A percentile compares a stretch with the other conserved stretches of the same genome.
Conservation (phyloP, 306 rosid genomes). For the Boehmeria nivea region DNA sequence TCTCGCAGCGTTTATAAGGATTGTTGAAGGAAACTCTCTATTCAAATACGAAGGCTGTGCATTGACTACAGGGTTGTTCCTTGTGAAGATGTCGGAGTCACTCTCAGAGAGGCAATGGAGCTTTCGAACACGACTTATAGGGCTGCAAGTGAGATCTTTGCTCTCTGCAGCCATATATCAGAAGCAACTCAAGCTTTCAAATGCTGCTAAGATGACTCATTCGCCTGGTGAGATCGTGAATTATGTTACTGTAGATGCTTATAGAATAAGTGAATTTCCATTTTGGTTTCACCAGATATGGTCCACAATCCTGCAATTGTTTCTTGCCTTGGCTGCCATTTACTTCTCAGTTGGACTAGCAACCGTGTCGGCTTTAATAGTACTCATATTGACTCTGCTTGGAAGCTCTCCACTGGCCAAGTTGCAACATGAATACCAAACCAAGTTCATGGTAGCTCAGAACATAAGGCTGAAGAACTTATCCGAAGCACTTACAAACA, state of each 20-base stretch:
- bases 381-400: conserved; percentile 11
- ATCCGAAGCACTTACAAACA: conserved; percentile 24
- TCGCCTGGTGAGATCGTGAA: conserved; percentile 29
- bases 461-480: conserved; percentile 22
- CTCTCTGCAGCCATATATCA: conserved; percentile 28
- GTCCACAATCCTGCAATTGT: conserved; percentile 23
- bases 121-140: conserved; percentile 17
- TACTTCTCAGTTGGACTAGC: conserved; percentile 26
- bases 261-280: conserved; percentile 21
- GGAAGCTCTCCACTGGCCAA: conserved; percentile 22
- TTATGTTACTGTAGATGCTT: conserved; percentile 21
- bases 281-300: conserved; percentile 32
- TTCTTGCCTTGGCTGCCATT: conserved; percentile 17
- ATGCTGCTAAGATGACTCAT: conserved; percentile 17
- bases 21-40: conserved; percentile 14
- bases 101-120: conserved; percentile 25
- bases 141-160: conserved; percentile 23
- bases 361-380: conserved; percentile 20
- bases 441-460: conserved; percentile 20
- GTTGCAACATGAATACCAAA: conserved; percentile 25
- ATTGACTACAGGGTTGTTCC: conserved; percentile 18
- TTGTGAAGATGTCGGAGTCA: conserved; percentile 14
- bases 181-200: conserved; percentile 23
- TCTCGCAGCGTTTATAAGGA: conserved; percentile 14
- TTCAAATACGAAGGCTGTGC: conserved; percentile 24